A percentile compares a stretch with the other conserved stretches of the same genome.
phyloP scores from a whole-genome alignment of 345 rosid species.

The Ceriops tagal region DNA sequence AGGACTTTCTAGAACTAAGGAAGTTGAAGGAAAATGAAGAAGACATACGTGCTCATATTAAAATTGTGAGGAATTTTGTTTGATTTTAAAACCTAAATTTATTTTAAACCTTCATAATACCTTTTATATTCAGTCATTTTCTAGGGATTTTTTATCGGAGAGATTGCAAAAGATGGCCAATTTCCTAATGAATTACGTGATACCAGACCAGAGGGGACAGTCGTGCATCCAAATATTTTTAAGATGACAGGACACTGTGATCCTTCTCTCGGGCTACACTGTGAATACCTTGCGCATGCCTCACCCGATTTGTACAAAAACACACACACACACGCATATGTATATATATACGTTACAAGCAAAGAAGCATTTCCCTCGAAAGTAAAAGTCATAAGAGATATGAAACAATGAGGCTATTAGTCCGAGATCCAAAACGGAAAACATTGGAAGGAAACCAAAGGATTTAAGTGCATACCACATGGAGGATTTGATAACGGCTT shows the following conservation, averaged over 20 bases:
- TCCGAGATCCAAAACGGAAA: background rate
- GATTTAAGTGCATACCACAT: conserved; percentile 34
- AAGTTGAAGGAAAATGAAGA: too few species aligned
- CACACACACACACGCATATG: too few species aligned
- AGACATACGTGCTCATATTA: too few species aligned
- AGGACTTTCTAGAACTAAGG: too few species aligned
- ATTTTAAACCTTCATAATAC: too few species aligned
- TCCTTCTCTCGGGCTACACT: conserved; percentile 49
- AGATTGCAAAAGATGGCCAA: background rate
- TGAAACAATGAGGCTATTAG: too few species aligned
- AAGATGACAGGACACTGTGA: conserved; percentile 39
- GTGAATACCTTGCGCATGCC: conserved; percentile 73
- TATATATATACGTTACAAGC: background rate
- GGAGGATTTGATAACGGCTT: conserved; percentile 47
- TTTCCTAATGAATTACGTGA: conserved; percentile 32
- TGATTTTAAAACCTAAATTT: too few species aligned
- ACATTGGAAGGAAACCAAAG: background rate
- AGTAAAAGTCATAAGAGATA: background rate
- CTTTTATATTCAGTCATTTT: too few species aligned
- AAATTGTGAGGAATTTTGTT: too few species aligned
- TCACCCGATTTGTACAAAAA: conserved; percentile 33
- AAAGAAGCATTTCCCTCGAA: background rate
- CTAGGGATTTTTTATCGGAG: too few species aligned
- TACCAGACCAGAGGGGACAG: conserved; percentile 55
- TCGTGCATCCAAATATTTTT: conserved; percentile 53